phyloP scores from a whole-genome alignment of 306 rosid genomes.

The Pterocarpus santalinus region DNA sequence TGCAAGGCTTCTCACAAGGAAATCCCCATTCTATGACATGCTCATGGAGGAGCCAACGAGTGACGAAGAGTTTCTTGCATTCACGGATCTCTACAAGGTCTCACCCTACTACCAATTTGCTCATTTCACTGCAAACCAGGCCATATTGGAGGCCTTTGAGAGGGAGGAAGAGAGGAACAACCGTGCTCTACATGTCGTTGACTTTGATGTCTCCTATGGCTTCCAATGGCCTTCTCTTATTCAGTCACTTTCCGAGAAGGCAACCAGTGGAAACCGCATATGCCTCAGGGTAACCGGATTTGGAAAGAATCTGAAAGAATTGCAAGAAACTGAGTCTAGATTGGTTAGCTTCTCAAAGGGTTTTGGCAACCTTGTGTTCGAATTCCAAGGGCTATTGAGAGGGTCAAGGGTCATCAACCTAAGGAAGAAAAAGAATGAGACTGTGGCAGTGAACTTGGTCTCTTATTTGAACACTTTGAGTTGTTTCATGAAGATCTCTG shows the following conservation, averaged over 20 bases:
- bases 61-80: constrained; percentile 67
- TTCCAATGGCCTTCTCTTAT: constrained; percentile 89
- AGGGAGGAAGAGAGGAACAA: constrained; percentile 66
- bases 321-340: constrained; percentile 75
- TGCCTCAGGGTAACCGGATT: constrained; percentile 68
- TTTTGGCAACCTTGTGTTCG: constrained; percentile 60
- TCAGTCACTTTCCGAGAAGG: constrained; percentile 82
- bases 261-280: constrained; percentile 54
- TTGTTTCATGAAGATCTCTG: constrained; percentile 57
- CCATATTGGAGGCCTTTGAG: constrained; percentile 76
- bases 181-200: constrained; percentile 68
- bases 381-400: constrained; percentile 72
- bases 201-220: constrained; percentile 77
- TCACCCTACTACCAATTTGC: constrained; percentile 85
- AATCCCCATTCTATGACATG: constrained; percentile 74
- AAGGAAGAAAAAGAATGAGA: constrained; percentile 71
- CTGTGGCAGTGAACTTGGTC: constrained; percentile 74
- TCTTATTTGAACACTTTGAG: constrained; percentile 61
- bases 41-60: constrained; percentile 70
- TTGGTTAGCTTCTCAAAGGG: constrained; percentile 73
- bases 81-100: constrained; percentile 68
- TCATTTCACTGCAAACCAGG: constrained; percentile 86
- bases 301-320: constrained; percentile 63
- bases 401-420: constrained; percentile 58
- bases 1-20: constrained; percentile 64